phyloP scores from a whole-genome alignment of 306 rosid species.

The Lathyrus tuberosus region DNA sequence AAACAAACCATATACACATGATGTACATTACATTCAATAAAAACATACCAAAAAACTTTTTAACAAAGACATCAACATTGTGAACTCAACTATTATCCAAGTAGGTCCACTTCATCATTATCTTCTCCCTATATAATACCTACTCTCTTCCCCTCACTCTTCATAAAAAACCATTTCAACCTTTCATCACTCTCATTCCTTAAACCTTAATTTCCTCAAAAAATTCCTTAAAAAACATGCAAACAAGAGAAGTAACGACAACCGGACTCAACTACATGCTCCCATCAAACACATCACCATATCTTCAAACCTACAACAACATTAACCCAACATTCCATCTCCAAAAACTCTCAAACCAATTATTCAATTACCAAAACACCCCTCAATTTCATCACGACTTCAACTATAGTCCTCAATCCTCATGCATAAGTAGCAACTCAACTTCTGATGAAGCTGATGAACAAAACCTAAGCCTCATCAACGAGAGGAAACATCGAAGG shows the following conservation, averaged over 20 bases:
- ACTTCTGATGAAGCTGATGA: slow-evolving; percentile 92
- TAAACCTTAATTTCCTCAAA: slow-evolving; percentile 1
- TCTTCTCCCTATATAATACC: slow-evolving; percentile 66
- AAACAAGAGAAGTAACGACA: slow-evolving; percentile 56
- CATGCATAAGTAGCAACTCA: slow-evolving; percentile 75
- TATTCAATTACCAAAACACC: slow-evolving; percentile 47
- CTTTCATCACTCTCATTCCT: slow-evolving; percentile 26
- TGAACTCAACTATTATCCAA: slow-evolving; percentile 22
- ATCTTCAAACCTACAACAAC: slow-evolving; percentile 44
- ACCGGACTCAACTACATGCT: slow-evolving; percentile 51
- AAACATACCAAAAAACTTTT: slow-evolving; percentile 35
- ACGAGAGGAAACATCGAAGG: slow-evolving; percentile 83
- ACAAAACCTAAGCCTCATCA: slow-evolving; percentile 63
- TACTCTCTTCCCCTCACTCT: slow-evolving; percentile 42
- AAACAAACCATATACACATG: not conserved
- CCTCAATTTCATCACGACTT: slow-evolving; percentile 52
- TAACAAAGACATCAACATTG: slow-evolving; percentile 42
- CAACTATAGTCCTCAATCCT: slow-evolving; percentile 46
- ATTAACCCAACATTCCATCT: slow-evolving; percentile 46
- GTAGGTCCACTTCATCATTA: slow-evolving; percentile 51
- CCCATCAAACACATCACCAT: slow-evolving; percentile 58
- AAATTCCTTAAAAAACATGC: slow-evolving; percentile 52
- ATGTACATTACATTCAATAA: slow-evolving; percentile 42
- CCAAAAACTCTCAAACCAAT: slow-evolving; percentile 48
- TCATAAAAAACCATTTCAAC: slow-evolving; percentile 43